Evolutionary conservation across 1,284 basidiomycete genomes (phyloP).

Genomic region (Ganoderma boninense): DNA sequence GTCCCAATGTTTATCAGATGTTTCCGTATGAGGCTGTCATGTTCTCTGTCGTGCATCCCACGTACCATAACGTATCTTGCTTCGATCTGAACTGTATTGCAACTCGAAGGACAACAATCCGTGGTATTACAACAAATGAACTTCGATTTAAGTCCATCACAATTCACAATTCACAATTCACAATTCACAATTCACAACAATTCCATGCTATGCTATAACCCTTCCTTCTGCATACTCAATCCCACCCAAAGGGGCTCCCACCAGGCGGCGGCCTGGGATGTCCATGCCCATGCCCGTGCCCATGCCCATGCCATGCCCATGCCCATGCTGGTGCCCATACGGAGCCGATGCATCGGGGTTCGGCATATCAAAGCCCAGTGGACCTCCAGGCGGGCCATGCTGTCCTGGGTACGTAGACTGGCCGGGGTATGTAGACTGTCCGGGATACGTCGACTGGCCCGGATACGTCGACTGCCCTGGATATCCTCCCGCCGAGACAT

Average conservation of each 20-base stretch:
- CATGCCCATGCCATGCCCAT: slow-evolving; percentile 13
- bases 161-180: no score
- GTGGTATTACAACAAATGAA: background rate
- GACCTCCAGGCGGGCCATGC: slow-evolving; percentile 23
- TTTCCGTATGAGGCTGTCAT: background rate
- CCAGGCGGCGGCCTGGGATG: slow-evolving; percentile 21
- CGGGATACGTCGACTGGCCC: slow-evolving; percentile 27
- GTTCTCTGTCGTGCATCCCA: no score
- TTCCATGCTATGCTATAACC: background rate
- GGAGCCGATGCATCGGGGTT: slow-evolving; percentile 23
- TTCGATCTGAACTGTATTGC: background rate
- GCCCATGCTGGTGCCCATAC: slow-evolving; percentile 16
- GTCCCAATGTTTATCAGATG: background rate
- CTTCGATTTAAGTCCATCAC: background rate
- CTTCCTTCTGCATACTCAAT: background rate
- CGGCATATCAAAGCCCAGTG: slow-evolving; percentile 34
- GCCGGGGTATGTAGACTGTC: slow-evolving; percentile 9
- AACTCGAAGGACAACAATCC: background rate
- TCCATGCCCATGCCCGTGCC: slow-evolving; percentile 13
- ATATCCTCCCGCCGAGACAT: slow-evolving; percentile 6
- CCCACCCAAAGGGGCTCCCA: slow-evolving; percentile 35
- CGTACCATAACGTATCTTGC: background rate
- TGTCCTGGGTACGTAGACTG: slow-evolving; percentile 19
- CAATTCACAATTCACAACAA: background rate
- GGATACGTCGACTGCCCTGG: slow-evolving; percentile 20